phyloP scores from a whole-genome alignment of 768 basidiomycete species.

The Collybiopsis luxurians region DNA sequence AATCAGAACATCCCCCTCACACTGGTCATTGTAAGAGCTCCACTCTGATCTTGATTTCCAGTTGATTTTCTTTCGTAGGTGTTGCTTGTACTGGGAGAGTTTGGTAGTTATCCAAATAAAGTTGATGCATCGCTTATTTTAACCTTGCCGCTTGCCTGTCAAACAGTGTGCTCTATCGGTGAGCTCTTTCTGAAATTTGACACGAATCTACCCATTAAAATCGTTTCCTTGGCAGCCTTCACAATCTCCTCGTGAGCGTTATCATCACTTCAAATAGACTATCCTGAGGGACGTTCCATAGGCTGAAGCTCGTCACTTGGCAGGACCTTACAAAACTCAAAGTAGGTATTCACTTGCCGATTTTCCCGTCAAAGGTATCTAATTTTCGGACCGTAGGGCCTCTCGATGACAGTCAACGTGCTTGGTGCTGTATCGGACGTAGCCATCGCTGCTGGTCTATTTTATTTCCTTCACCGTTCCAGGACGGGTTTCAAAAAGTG shows the following conservation, averaged over 20 bases:
- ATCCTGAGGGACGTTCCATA: conserved; percentile 19
- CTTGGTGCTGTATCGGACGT: conserved; percentile 49
- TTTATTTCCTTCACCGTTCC: conserved; percentile 46
- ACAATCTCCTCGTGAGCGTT: conserved; percentile 43
- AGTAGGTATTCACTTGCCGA: conserved; percentile 19
- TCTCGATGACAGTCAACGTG: conserved; percentile 56
- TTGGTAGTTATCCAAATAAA: conserved; percentile 32
- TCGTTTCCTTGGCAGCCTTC: conserved; percentile 31
- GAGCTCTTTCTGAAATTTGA: conserved; percentile 9
- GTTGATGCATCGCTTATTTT: neutral
- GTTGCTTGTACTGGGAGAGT: conserved; percentile 45
- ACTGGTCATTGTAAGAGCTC: conserved; percentile 35
- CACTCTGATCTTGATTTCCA: neutral
- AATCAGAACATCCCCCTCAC: conserved; percentile 41
- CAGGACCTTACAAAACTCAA: conserved; percentile 41
- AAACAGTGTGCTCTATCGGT: conserved; percentile 37
- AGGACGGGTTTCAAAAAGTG: conserved; percentile 54
- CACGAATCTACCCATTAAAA: neutral
- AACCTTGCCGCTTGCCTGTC: neutral
- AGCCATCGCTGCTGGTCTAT: conserved; percentile 47
- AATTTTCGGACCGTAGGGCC: conserved; percentile 30
- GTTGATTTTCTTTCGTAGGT: conserved; percentile 22
- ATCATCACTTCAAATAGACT: neutral
- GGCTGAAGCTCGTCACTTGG: conserved; percentile 43
- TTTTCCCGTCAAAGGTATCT: neutral